phyloP scores from a whole-genome alignment of 1,139 yeast genomes.

The Hansenula sp. region DNA sequence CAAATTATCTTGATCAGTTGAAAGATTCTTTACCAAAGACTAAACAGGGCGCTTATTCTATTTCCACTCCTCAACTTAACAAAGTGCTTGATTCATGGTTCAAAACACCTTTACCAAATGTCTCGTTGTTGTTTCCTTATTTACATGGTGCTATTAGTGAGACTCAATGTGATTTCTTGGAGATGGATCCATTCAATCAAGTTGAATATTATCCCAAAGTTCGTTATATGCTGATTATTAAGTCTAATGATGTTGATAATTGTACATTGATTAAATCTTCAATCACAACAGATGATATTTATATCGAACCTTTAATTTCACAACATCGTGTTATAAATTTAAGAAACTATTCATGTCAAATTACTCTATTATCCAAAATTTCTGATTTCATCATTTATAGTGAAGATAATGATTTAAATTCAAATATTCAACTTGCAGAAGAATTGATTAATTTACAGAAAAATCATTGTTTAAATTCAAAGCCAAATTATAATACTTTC shows the following conservation, averaged over 20 bases:
- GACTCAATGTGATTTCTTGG: neutral
- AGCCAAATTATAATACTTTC: neutral
- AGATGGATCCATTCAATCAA: neutral
- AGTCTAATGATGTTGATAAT: conserved; percentile 1
- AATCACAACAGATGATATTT: neutral
- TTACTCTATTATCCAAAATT: neutral
- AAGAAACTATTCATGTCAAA: neutral
- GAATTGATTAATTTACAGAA: neutral
- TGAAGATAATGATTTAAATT: neutral
- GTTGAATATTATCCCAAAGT: neutral
- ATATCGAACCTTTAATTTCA: neutral
- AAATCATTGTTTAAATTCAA: neutral
- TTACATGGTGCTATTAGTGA: conserved; percentile 1
- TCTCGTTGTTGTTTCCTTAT: neutral
- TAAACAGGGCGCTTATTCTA: neutral
- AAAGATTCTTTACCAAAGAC: neutral
- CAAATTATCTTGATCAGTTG: neutral
- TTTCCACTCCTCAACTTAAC: neutral
- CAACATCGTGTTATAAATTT: neutral
- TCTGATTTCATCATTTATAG: conserved; percentile 2
- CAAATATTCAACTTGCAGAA: neutral
- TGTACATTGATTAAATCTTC: neutral
- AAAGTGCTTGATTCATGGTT: neutral
- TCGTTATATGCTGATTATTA: conserved; percentile 1
- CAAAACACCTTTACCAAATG: neutral